Percentiles rank a stretch among this genome's conserved stretches.
Conservation (phyloP, 2,329 filamentous ascomycete genomes). For the Chaetomium olivaceum region DNA sequence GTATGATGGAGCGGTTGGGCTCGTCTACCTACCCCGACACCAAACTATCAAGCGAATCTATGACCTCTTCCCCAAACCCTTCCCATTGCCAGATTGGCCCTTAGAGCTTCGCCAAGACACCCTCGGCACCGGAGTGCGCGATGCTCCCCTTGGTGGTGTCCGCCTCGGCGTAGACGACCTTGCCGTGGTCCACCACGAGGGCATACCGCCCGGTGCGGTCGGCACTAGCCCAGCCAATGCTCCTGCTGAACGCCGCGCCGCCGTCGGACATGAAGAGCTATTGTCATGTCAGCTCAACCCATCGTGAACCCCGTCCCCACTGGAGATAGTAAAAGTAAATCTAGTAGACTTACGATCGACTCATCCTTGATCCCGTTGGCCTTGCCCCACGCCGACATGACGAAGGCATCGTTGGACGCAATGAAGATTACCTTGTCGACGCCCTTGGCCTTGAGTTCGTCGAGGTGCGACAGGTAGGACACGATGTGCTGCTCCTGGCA, state of each 20-base stretch:
- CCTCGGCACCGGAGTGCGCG: slow-evolving; percentile 54
- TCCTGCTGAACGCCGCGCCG: slow-evolving; percentile 70
- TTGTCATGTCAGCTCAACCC: background rate
- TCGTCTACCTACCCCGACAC: background rate
- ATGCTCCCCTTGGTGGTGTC: slow-evolving; percentile 57
- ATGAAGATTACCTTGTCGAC: slow-evolving; percentile 81
- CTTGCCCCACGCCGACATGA: slow-evolving; percentile 90
- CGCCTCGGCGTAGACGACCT: slow-evolving; percentile 76
- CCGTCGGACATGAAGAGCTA: slow-evolving; percentile 75
- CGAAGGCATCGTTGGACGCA: slow-evolving; percentile 80
- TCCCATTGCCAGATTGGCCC: background rate
- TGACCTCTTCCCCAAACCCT: slow-evolving; percentile 4
- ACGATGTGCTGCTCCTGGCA: slow-evolving; percentile 82
- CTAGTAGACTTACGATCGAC: slow-evolving; percentile 55
- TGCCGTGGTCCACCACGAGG: slow-evolving; percentile 79
- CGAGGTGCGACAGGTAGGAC: slow-evolving; percentile 72
- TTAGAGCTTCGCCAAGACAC: slow-evolving; percentile 56
- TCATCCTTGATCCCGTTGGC: slow-evolving; percentile 77
- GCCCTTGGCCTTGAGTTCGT: slow-evolving; percentile 73
- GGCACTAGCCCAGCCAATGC: slow-evolving; percentile 73
- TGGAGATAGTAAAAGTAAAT: too few relatives aligned
- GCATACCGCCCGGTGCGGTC: slow-evolving; percentile 78
- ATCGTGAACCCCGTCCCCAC: background rate
- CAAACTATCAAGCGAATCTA: slow-evolving; percentile 15
- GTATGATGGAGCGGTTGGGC: background rate